phyloP scores from a whole-genome alignment of 108 stramenopile genomes.

The Fragilariopsis cylindrus region DNA sequence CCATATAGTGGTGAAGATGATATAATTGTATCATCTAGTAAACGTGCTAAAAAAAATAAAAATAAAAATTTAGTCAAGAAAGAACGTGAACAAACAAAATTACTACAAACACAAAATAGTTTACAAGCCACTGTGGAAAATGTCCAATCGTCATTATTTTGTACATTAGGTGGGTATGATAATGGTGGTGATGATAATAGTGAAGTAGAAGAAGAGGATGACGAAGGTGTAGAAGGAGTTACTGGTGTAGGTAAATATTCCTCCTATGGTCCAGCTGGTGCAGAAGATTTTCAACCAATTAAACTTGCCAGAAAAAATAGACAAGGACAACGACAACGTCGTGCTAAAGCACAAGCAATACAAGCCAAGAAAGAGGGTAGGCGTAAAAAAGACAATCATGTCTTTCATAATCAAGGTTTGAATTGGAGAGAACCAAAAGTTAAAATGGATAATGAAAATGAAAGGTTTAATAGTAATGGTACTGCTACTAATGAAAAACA shows the following conservation, averaged over 20 bases:
- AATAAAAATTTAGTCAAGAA: constrained; percentile 36
- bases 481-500: constrained; percentile 9
- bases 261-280: constrained; percentile 35
- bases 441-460: constrained; percentile 19
- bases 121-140: constrained; percentile 3
- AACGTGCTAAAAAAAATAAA: not conserved
- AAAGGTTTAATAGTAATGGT: constrained; percentile 5
- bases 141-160: constrained; percentile 24
- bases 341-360: constrained; percentile 75
- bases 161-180: constrained; percentile 9
- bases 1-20: not conserved
- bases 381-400: not conserved
- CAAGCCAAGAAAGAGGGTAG: constrained; percentile 70
- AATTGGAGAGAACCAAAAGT: constrained; percentile 80
- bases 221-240: not conserved
- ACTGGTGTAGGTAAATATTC: constrained; percentile 8
- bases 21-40: not conserved
- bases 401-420: constrained; percentile 1
- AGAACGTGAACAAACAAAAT: not conserved
- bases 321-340: constrained; percentile 76
- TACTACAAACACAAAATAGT: not conserved
- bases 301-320: constrained; percentile 68
- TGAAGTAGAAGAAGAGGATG: not conserved
- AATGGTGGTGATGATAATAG: not conserved
- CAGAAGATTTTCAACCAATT: constrained; percentile 3